phyloP scores from a whole-genome alignment of 148 eudicot genomes.

The Gaultheria prostrata region DNA sequence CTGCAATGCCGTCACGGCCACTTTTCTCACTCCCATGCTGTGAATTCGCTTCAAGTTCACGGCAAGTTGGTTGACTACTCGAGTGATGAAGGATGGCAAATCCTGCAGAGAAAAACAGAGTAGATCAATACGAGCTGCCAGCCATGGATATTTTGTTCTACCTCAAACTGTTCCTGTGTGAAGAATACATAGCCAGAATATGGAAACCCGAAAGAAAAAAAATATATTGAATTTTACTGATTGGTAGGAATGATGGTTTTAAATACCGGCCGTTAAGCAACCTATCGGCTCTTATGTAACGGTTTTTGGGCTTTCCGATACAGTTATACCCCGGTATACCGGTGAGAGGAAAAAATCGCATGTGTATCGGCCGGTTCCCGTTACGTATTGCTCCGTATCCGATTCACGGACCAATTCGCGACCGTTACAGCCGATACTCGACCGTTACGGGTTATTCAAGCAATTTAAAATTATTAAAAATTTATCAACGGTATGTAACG shows the following conservation, averaged over 20 bases:
- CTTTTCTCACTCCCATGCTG: slow-evolving; percentile 49
- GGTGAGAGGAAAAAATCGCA: too few species aligned
- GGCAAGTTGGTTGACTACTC: slow-evolving; percentile 53
- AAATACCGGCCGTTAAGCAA: too few species aligned
- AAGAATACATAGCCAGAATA: background rate
- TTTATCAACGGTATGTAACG: too few species aligned
- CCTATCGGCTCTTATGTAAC: too few species aligned
- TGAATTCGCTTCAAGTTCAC: slow-evolving; percentile 45
- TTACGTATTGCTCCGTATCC: too few species aligned
- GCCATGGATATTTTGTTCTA: background rate
- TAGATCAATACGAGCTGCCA: background rate
- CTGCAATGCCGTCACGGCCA: slow-evolving; percentile 54
- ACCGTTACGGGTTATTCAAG: too few species aligned
- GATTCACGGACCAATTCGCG: too few species aligned
- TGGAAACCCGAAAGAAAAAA: background rate
- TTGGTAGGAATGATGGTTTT: background rate
- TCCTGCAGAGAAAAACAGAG: slow-evolving; percentile 32
- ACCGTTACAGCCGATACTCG: too few species aligned
- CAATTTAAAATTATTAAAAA: too few species aligned
- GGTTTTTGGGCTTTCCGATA: too few species aligned
- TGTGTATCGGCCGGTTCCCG: too few species aligned
- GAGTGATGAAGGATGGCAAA: slow-evolving; percentile 36
- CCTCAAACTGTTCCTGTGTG: background rate
- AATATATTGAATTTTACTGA: background rate
- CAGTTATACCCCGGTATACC: too few species aligned